Percentiles rank a stretch among this genome's conserved stretches.
Conservation (phyloP, 768 basidiomycete genomes). For the Lactifluus subvellereus region DNA sequence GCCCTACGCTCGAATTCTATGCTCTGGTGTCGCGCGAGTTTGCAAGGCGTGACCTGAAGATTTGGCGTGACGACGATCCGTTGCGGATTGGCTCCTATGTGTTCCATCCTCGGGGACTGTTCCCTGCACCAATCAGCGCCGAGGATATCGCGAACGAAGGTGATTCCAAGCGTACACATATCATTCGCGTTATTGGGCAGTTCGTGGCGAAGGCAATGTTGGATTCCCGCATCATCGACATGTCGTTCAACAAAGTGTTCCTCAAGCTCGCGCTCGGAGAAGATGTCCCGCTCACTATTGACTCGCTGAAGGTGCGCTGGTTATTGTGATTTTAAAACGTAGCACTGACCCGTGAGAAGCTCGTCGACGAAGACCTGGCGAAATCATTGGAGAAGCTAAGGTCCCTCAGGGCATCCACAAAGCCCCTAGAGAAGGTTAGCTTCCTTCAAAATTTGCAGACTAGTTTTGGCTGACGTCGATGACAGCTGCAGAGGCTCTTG, state of each 20-base stretch:
- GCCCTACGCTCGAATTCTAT: constrained; percentile 97
- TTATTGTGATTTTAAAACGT: neutral
- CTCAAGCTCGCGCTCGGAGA: constrained; percentile 85
- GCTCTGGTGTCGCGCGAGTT: constrained; percentile 96
- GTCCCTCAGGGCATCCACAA: constrained; percentile 46
- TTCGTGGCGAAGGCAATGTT: constrained; percentile 96
- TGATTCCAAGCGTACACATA: constrained; percentile 76
- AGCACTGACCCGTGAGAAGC: constrained; percentile 37
- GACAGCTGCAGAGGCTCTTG: constrained; percentile 31
- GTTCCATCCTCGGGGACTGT: constrained; percentile 77
- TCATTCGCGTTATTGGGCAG: constrained; percentile 88
- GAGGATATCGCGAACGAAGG: constrained; percentile 68
- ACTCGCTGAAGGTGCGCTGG: constrained; percentile 65
- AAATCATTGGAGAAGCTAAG: constrained; percentile 80
- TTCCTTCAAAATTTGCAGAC: neutral
- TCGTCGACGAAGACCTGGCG: constrained; percentile 80
- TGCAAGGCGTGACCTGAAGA: constrained; percentile 76
- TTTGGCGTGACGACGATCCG: constrained; percentile 86
- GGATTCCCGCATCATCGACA: constrained; percentile 95
- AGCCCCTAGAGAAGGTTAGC: constrained; percentile 35
- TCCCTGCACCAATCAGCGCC: constrained; percentile 73
- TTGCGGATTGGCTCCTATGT: constrained; percentile 64
- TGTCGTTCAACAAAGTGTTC: constrained; percentile 94
- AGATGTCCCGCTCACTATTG: constrained; percentile 74
- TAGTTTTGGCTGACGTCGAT: neutral